These are phyloP conservation scores for Lenwebbia sp. DNA, from an alignment of 345 rosid genomes.

Conservation along the genomic window DNA sequence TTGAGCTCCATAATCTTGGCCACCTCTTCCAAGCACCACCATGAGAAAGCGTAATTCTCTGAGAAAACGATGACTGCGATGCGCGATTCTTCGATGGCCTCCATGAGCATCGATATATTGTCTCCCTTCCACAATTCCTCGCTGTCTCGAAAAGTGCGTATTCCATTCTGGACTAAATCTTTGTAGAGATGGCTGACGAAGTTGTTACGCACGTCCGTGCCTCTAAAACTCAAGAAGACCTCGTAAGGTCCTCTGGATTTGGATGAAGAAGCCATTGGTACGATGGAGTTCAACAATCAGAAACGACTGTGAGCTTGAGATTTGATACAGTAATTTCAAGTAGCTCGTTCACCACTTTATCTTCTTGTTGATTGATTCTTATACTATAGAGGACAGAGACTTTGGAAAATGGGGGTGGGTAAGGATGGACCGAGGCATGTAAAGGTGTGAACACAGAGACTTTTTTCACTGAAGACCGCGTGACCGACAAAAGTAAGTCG, in stretches of 20 bases:
- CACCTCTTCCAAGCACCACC: neutral
- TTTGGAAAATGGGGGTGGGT: too few species aligned
- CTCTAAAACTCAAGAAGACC: neutral
- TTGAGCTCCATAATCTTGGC: neutral
- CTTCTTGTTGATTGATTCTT: neutral
- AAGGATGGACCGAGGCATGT: too few species aligned
- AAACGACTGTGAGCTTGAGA: neutral
- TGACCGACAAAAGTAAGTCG: too few species aligned
- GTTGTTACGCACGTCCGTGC: neutral
- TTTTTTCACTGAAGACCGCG: too few species aligned
- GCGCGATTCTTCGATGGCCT: neutral
- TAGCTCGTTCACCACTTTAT: too few species aligned
- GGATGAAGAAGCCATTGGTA: neutral
- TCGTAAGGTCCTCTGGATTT: neutral
- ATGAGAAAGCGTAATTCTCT: neutral
- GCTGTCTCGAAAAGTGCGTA: neutral
- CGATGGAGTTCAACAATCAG: neutral
- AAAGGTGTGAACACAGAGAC: too few species aligned
- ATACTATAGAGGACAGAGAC: neutral
- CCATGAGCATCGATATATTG: neutral
- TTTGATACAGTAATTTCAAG: neutral
- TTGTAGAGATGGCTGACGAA: neutral
- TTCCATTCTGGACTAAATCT: neutral
- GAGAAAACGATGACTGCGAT: neutral
- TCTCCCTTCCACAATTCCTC: neutral